These are phyloP conservation scores for Digitaria exilis DNA, from an alignment of 202 grass and related monocot species.

Conservation along the genomic window DNA sequence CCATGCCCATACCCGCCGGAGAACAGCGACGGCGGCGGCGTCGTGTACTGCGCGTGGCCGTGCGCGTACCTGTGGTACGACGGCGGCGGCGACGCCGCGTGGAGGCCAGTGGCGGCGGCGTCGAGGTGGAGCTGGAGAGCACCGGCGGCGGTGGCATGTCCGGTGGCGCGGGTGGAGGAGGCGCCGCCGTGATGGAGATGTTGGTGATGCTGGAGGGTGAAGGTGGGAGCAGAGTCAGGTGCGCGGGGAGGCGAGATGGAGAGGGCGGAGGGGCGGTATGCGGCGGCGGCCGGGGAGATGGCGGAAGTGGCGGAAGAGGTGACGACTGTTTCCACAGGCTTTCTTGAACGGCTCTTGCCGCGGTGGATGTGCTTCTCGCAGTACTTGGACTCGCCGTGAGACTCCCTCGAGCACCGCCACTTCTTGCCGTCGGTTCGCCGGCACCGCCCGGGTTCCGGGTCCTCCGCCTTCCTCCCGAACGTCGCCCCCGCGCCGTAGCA, in stretches of 20 bases:
- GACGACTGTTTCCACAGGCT: constrained; percentile 92
- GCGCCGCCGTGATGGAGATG: no score
- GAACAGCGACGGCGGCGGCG: constrained; percentile 37
- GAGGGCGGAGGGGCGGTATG: constrained; percentile 34
- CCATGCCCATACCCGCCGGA: neutral
- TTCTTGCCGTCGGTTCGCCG: constrained; percentile 95
- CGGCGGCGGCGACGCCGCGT: constrained; percentile 51
- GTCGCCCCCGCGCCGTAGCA: constrained; percentile 48
- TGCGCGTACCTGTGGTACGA: constrained; percentile 70
- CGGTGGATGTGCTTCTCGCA: constrained; percentile 97
- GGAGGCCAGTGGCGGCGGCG: no score
- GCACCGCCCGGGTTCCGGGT: constrained; percentile 85
- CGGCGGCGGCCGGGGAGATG: constrained; percentile 2
- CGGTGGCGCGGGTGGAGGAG: no score
- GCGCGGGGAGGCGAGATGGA: constrained; percentile 43
- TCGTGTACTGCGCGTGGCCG: neutral
- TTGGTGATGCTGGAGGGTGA: no score
- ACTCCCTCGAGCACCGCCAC: constrained; percentile 91
- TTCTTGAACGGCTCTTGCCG: constrained; percentile 99
- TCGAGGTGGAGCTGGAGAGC: constrained; percentile 72
- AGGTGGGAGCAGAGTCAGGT: no score
- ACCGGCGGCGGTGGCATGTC: no score
- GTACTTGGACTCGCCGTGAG: constrained; percentile 85
- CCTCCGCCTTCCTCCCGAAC: constrained; percentile 69
- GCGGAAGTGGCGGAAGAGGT: constrained; percentile 37